Evolutionary conservation across 768 basidiomycete species (phyloP), one percentile per base, ranked within the genome.

Genomic region (Calocera cornea): DNA sequence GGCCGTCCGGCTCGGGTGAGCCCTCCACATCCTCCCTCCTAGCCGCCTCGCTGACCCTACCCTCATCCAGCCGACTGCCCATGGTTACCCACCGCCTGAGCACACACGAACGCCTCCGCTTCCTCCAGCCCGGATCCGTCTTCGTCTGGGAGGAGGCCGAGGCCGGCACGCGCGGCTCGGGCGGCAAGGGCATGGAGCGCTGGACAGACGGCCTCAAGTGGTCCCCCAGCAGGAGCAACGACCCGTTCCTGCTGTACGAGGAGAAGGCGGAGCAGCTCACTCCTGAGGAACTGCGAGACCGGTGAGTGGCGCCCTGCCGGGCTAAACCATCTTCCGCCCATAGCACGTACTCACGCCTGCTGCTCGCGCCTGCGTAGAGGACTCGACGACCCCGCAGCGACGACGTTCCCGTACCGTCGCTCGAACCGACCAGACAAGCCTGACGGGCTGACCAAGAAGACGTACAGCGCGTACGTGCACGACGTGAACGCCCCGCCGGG

Each of bases 101-200:
- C 14, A 79, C 85, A 1, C 83, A 78, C 68, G 89, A 91, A 73
- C 80, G 89, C 49, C 87, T 60, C 2, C 54, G 88, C 38, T 83
- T 86, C 47, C 79, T 91, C 2, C 74, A 75, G 41, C 87, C 88
- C 64, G 89, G 89, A 1, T 87, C 90, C 69, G 83, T 91, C 44
- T 91, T 89, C 71, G 89, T 91, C 41, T 91, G 89, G 89, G 89
- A 91, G 72, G 89, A 91, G 74, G 87, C 88, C 2, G 88, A 87
- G 70, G 87, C 86, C 64, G 85, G 84, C 7, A 64, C 64, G 41
- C 66, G 29, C 22, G 64, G 29, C 29, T 16, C 2, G 65, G 66
- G 36, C 77, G 54, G 54, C 14, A 60, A 60, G 54, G 54, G 27
- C 11, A 60, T 89, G 36, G 78, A 90, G 67, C 81, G 89, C 27